Base-by-base conservation (phyloP, 1,139 yeast genomes). In the Wickerhamomyces sp. region DNA sequence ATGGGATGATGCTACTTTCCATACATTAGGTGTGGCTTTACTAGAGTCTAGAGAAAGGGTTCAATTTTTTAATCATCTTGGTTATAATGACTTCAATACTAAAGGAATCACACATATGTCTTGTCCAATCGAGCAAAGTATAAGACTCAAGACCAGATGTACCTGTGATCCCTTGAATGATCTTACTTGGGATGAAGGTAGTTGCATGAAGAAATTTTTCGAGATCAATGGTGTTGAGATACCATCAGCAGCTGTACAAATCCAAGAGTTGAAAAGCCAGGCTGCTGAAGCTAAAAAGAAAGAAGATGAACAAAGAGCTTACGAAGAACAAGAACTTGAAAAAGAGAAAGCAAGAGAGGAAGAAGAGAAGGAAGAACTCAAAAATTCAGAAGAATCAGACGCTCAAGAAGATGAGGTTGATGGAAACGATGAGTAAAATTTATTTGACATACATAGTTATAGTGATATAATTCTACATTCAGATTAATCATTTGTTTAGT, bases 1-100 rank as follows among this genome's bases (percentile, higher is more conserved):
- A 54, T 79, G 84, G 84, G 83, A 83, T 11, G 84, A 78, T 60
- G 81, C 84, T 0, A 82, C 84, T 2, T 65, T 79, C 41, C 81
- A 78, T 57, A 76, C 84, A 4, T 68, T 79, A 45, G 84, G 79
- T 1, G 80, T 74, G 6, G 62, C 81, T 0, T 63, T 79, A 36
- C 71, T 79, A 51, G 65, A 73, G 45, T 69, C 73, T 40, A 66
- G 62, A 41, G 67, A 67, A 40, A 61, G 74, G 51, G 63, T 79
- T 14, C 83, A 78, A 57, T 77, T 73, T 57, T 76, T 79, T 55
- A 75, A 73, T 41, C 78, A 76, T 51, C 69, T 79, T 23, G 84
- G 84, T 1, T 77, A 76, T 59, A 69, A 65, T 53, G 44, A 51
- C 27, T 33, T 29, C 6, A 46, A 44, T 26, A 14, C 34, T 9